Base-by-base conservation (phyloP, 2,329 filamentous ascomycete species). In the Neonectria magnoliae region DNA sequence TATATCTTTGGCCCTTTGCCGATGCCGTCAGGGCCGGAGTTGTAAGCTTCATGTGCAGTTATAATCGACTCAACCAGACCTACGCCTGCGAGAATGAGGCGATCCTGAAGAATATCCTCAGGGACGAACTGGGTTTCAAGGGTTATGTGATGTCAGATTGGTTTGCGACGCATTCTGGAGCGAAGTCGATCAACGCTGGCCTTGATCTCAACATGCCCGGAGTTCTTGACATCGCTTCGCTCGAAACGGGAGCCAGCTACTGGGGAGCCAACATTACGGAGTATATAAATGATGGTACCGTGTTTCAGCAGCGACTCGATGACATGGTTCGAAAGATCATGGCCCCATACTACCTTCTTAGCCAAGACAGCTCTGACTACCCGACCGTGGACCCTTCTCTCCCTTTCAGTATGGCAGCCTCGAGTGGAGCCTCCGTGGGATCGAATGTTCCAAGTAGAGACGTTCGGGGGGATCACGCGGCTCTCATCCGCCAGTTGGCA, bases 191-290 rank as follows among this genome's bases (percentile, higher is more conserved):
- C 25, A 75, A 82, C 63, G 79, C 80, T 4, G 83, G 84, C 18
- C 75, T 85, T 4, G 84, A 85, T 62, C 81, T 85, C 78, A 77
- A 81, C 45, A 86, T 86, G 84, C 84, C 84, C 9, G 82, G 81
- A 38, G 78, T 70, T 51, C 62, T 76, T 27, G 25, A 48, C 14
- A 25, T 9, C 71, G 71, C 13, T 13, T 68, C 62, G 74, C 79
- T 54, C 76, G 75, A 16, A 44, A 67, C 25, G 72, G 73, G 38
- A 77, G 78, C 38, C 76, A 48, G 82, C 6, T 79, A 77, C 62
- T 84, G 81, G 76, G 82, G 80, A 6, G 76, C 74, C 63, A 81
- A 82, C 44, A 75, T 86, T 11, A 81, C 80, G 18, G 68, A 67
- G 7, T 82, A 81, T 5, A 79, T 87, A 11, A 78, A 80, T 54